phyloP scores from a whole-genome alignment of 2,329 filamentous ascomycete genomes.

The Lomentospora prolificans region DNA sequence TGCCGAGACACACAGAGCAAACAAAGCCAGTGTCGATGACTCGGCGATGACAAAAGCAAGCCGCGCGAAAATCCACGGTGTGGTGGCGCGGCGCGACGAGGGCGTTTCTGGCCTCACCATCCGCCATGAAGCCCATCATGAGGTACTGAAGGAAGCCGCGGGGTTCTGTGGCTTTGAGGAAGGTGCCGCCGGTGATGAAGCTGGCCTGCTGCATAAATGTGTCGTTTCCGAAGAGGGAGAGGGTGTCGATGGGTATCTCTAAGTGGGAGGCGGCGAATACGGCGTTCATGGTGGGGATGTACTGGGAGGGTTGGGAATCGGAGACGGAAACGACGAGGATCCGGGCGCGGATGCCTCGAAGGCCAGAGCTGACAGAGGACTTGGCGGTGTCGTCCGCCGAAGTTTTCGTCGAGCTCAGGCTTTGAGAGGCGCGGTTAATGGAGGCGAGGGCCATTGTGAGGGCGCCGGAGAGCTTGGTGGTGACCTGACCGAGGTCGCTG shows the following conservation, averaged over 20 bases:
- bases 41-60: slow-evolving; percentile 89
- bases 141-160: slow-evolving; percentile 80
- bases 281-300: slow-evolving; percentile 97
- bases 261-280: slow-evolving; percentile 91
- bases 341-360: slow-evolving; percentile 57
- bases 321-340: slow-evolving; percentile 88
- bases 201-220: slow-evolving; percentile 89
- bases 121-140: slow-evolving; percentile 84
- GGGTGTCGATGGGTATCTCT: slow-evolving; percentile 82
- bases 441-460: slow-evolving; percentile 81
- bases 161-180: slow-evolving; percentile 43
- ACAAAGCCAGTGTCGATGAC: slow-evolving; percentile 92
- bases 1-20: slow-evolving; percentile 92
- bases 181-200: slow-evolving; percentile 51
- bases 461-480: slow-evolving; percentile 83
- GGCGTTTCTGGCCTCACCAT: slow-evolving; percentile 42
- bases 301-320: slow-evolving; percentile 75
- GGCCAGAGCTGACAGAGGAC: slow-evolving; percentile 21
- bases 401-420: slow-evolving; percentile 47
- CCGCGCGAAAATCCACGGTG: slow-evolving; percentile 91
- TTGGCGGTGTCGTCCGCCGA: slow-evolving; percentile 27
- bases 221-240: slow-evolving; percentile 74
- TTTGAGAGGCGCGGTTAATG: slow-evolving; percentile 72
- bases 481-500: slow-evolving; percentile 58
- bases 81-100: slow-evolving; percentile 73